These are phyloP conservation scores for Fusarium sp. DNA, from an alignment of 2,329 filamentous ascomycete species.

Conservation along the genomic window DNA sequence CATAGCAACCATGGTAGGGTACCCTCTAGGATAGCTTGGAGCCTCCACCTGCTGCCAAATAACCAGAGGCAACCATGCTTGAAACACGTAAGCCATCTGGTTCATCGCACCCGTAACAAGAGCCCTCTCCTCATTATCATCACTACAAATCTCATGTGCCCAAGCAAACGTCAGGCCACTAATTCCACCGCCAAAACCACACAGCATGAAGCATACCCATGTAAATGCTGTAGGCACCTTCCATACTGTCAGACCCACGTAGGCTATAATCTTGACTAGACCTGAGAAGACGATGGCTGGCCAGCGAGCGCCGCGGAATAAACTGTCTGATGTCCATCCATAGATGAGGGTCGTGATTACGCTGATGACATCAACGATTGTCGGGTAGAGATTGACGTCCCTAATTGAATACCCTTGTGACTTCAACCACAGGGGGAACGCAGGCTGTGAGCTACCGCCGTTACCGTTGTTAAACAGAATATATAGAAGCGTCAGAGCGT, in stretches of 20 bases:
- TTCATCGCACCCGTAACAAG: slow-evolving; percentile 77
- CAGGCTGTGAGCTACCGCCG: slow-evolving; percentile 62
- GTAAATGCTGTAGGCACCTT: slow-evolving; percentile 65
- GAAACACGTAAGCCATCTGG: slow-evolving; percentile 75
- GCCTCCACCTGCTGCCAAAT: slow-evolving; percentile 75
- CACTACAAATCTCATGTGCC: slow-evolving; percentile 64
- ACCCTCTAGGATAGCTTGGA: slow-evolving; percentile 71
- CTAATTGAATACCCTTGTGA: slow-evolving; percentile 56
- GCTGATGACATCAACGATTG: slow-evolving; percentile 66
- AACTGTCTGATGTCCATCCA: slow-evolving; percentile 73
- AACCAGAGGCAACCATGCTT: slow-evolving; percentile 76
- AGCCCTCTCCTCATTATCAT: slow-evolving; percentile 72
- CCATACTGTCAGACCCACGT: slow-evolving; percentile 58
- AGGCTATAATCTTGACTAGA: slow-evolving; percentile 55
- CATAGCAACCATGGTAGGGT: slow-evolving; percentile 65
- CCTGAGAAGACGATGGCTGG: slow-evolving; percentile 71
- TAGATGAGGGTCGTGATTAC: slow-evolving; percentile 71
- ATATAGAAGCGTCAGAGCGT: slow-evolving; percentile 68
- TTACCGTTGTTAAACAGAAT: slow-evolving; percentile 73
- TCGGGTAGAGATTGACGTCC: slow-evolving; percentile 66
- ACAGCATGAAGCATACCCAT: slow-evolving; percentile 72
- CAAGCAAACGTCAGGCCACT: slow-evolving; percentile 62
- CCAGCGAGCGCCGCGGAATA: slow-evolving; percentile 71
- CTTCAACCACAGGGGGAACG: slow-evolving; percentile 66
- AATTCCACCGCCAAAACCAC: slow-evolving; percentile 62